phyloP scores from a whole-genome alignment of 352 stramenopile genomes.

The Plasmopara viticola region DNA sequence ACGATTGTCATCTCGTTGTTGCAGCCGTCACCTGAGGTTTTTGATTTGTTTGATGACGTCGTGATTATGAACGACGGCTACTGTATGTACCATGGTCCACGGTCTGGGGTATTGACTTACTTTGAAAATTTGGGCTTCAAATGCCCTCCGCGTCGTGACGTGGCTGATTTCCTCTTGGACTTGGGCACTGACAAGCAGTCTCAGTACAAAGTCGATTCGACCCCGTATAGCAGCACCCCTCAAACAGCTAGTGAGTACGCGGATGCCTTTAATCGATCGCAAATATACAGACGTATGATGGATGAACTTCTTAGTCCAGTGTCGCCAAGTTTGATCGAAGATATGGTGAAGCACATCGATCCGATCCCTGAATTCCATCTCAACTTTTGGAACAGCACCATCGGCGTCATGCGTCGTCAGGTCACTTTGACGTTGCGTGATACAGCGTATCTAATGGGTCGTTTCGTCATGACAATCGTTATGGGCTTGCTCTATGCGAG shows the following conservation, averaged over 20 bases:
- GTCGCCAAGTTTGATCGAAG: constrained; percentile 4
- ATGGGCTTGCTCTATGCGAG: constrained; percentile 35
- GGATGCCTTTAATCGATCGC: constrained; percentile 11
- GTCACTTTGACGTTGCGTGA: constrained; percentile 29
- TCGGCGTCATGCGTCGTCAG: constrained; percentile 30
- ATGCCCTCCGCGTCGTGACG: constrained; percentile 54
- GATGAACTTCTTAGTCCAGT: constrained; percentile 11
- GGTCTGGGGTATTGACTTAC: constrained; percentile 58
- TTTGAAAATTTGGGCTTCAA: constrained; percentile 68
- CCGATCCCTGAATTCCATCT: constrained; percentile 32
- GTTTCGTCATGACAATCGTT: constrained; percentile 28
- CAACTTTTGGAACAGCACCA: constrained; percentile 22
- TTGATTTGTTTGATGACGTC: constrained; percentile 90
- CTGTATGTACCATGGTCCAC: constrained; percentile 82
- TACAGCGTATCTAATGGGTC: constrained; percentile 23
- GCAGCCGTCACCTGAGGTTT: constrained; percentile 89
- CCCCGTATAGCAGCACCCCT: constrained; percentile 1
- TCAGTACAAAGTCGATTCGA: constrained; percentile 22
- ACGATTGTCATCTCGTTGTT: constrained; percentile 76
- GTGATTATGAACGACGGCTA: constrained; percentile 87
- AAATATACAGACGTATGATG: constrained; percentile 13
- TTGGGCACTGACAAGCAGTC: constrained; percentile 36
- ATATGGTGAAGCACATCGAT: constrained; percentile 76
- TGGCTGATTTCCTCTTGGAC: constrained; percentile 88
- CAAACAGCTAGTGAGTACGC: constrained; percentile 24